Base-by-base conservation (phyloP, 2,329 filamentous ascomycete species). In the Pleurostoma richardsiae region DNA sequence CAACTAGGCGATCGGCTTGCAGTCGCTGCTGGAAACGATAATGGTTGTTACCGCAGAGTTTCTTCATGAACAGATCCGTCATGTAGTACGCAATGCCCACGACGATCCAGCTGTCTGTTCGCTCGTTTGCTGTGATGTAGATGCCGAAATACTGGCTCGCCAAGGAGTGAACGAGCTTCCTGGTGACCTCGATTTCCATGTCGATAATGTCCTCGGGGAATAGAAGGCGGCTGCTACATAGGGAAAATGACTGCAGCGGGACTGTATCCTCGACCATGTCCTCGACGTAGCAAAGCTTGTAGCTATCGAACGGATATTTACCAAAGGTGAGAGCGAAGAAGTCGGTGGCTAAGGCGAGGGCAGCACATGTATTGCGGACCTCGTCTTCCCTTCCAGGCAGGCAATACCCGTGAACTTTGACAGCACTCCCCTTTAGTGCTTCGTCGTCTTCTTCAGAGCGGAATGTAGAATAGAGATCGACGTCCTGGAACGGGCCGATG, bases 111-210 rank as follows among this genome's bases (percentile, higher is more conserved):
- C 84, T 82, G 64, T 99, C 94, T 44, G 78, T 77, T 19, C 84
- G 81, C 39, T 86, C 83, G 59, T 90, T 88, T 1, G 94, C 86
- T 42, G 95, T 85, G 54, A 99, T 88, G 60, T 91, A 91, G 52
- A 99, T 86, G 11, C 94, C 94, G 53, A 94, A 88, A 87, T 92
- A 99, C 63, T 99, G 94, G 49, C 84, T 88, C 8, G 94, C 89
- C 42, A 97, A 73, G 1, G 90, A 85, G 61, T 94, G 86, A 6
- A 95, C 85, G 26, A 99, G 71, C 45, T 81, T 83, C 50, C 90
- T 80, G 4, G 90, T 95, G 8, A 87, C 86, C 30, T 89, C 83
- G 55, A 94, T 83, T 57, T 96, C 83, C 0, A 85, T 84, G 58
- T 99, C 92, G 56, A 95, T 85, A 33, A 97, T 82, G 30, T 88